phyloP scores from a whole-genome alignment of 768 basidiomycete species.

The Collybia nuda region DNA sequence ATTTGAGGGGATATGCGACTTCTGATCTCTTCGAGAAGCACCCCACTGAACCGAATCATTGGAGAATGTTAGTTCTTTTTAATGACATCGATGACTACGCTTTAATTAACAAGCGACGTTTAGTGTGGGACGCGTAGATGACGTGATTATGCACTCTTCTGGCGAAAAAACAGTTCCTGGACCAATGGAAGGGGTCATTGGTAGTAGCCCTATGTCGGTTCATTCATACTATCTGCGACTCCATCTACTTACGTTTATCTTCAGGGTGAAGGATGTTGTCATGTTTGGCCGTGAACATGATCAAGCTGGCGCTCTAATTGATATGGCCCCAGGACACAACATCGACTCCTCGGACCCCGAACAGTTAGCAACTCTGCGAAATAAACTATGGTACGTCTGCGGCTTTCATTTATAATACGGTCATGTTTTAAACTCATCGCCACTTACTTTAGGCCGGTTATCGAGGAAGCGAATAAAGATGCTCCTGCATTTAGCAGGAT shows the following conservation, averaged over 20 bases:
- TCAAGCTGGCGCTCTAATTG: slow-evolving; percentile 29
- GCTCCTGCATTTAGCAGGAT: slow-evolving; percentile 42
- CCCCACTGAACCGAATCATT: slow-evolving; percentile 39
- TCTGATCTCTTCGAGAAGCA: slow-evolving; percentile 42
- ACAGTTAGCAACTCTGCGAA: slow-evolving; percentile 27
- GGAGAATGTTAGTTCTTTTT: slow-evolving; percentile 34
- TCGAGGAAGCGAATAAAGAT: slow-evolving; percentile 40
- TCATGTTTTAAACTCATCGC: too few relatives aligned
- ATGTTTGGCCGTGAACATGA: slow-evolving; percentile 39
- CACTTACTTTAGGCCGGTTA: slow-evolving; percentile 25
- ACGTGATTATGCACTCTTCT: slow-evolving; percentile 27
- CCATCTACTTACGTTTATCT: too few relatives aligned
- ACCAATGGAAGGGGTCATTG: slow-evolving; percentile 22
- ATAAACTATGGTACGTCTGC: slow-evolving; percentile 29
- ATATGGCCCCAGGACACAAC: slow-evolving; percentile 17
- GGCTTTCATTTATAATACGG: background rate
- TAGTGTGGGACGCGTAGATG: slow-evolving; percentile 32
- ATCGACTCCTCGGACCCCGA: slow-evolving; percentile 26
- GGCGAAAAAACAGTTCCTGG: slow-evolving; percentile 31
- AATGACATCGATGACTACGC: background rate
- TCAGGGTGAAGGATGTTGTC: slow-evolving; percentile 28
- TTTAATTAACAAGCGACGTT: background rate
- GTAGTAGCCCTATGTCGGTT: slow-evolving; percentile 21
- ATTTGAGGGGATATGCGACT: slow-evolving; percentile 38
- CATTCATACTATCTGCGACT: background rate